phyloP scores from a whole-genome alignment of 1,139 yeast genomes.

The Yarrowia galli region DNA sequence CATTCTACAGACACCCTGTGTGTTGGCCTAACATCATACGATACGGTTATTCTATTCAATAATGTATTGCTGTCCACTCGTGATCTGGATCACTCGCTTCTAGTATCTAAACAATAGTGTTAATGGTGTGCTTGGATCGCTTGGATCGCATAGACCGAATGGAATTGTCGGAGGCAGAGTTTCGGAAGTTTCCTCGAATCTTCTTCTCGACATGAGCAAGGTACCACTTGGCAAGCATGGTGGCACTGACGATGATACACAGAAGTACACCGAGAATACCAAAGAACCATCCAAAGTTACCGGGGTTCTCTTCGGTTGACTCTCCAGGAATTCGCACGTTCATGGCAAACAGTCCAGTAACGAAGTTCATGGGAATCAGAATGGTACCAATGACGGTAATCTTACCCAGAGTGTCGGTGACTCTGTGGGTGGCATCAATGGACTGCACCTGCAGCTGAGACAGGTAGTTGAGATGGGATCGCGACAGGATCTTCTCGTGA shows the following conservation, averaged over 20 bases:
- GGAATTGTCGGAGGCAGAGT: slow-evolving; percentile 33
- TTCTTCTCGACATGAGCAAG: slow-evolving; percentile 40
- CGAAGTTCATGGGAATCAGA: slow-evolving; percentile 84
- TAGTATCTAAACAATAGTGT: slow-evolving; percentile 27
- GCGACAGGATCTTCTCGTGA: slow-evolving; percentile 89
- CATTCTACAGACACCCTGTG: too few relatives aligned
- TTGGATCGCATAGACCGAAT: slow-evolving; percentile 39
- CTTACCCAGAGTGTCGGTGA: slow-evolving; percentile 84
- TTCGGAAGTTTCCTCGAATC: slow-evolving; percentile 16
- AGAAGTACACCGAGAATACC: slow-evolving; percentile 62
- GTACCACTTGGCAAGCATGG: slow-evolving; percentile 45
- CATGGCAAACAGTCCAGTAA: slow-evolving; percentile 96
- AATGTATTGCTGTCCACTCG: not conserved
- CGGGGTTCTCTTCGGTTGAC: slow-evolving; percentile 47
- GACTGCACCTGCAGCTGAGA: slow-evolving; percentile 95
- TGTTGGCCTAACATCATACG: too few relatives aligned
- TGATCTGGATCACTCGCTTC: not conserved
- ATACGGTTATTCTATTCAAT: not conserved
- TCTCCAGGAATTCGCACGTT: slow-evolving; percentile 90
- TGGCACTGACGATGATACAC: slow-evolving; percentile 43
- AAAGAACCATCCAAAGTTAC: slow-evolving; percentile 64
- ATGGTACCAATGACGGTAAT: slow-evolving; percentile 91
- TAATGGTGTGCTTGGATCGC: slow-evolving; percentile 36
- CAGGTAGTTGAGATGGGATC: slow-evolving; percentile 89
- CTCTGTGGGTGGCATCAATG: slow-evolving; percentile 80